Evolutionary conservation across 345 rosid genomes (phyloP).

Genomic region (Sisymbrium irio): DNA sequence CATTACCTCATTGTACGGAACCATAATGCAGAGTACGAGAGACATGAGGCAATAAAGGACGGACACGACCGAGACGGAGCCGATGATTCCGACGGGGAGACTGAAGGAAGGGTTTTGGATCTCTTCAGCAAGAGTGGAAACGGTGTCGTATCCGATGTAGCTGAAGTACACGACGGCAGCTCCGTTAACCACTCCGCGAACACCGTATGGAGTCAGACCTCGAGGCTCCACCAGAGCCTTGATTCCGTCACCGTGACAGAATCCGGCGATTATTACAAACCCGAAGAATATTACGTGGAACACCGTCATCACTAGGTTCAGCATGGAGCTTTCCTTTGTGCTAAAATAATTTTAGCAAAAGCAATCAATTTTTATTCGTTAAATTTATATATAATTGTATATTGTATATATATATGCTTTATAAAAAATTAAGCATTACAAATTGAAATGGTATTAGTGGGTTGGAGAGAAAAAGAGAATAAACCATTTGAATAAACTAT

Average conservation of each 20-base stretch:
- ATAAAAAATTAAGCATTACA: background rate
- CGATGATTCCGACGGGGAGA: slow-evolving; percentile 81
- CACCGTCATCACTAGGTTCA: slow-evolving; percentile 82
- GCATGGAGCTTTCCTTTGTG: slow-evolving; percentile 83
- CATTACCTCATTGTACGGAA: slow-evolving; percentile 73
- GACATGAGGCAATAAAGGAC: slow-evolving; percentile 81
- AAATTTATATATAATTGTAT: no score
- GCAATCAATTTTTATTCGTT: background rate
- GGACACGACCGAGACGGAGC: slow-evolving; percentile 76
- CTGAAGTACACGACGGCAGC: slow-evolving; percentile 90
- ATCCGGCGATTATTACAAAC: slow-evolving; percentile 66
- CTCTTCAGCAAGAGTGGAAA: slow-evolving; percentile 95
- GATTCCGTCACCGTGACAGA: slow-evolving; percentile 53
- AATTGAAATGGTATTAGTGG: background rate
- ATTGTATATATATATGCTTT: background rate
- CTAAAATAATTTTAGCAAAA: slow-evolving; percentile 16
- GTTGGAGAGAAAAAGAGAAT: background rate
- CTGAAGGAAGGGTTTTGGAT: slow-evolving; percentile 75
- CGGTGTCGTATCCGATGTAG: slow-evolving; percentile 89
- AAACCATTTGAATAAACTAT: background rate
- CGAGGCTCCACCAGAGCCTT: slow-evolving; percentile 67
- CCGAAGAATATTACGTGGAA: slow-evolving; percentile 83
- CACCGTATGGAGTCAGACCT: slow-evolving; percentile 81
- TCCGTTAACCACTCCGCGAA: slow-evolving; percentile 71
- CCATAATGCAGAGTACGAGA: slow-evolving; percentile 68